phyloP scores from a whole-genome alignment of 306 rosid species.

The Lathyrus oleraceus region DNA sequence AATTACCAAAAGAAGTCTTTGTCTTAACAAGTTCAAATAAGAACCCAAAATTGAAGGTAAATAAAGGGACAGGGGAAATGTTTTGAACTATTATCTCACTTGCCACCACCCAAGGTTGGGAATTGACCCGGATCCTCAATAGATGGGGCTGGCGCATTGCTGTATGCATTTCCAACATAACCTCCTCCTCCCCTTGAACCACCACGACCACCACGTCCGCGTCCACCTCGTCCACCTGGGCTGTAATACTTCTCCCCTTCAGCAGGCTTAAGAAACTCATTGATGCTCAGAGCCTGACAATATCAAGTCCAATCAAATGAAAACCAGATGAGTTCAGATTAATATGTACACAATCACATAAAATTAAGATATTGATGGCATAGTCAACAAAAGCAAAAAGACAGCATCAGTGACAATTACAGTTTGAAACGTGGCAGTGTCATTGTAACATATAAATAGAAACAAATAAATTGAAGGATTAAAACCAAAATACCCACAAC shows the following conservation, averaged over 20 bases:
- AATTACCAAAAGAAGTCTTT: slow-evolving; percentile 44
- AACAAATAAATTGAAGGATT: neutral
- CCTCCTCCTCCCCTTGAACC: slow-evolving; percentile 74
- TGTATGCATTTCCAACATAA: slow-evolving; percentile 41
- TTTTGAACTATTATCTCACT: slow-evolving; percentile 55
- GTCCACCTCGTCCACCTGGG: slow-evolving; percentile 77
- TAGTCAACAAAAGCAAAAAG: neutral
- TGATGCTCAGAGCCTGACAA: slow-evolving; percentile 70
- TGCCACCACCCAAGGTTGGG: slow-evolving; percentile 93
- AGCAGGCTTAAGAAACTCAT: slow-evolving; percentile 89
- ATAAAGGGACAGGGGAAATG: slow-evolving; percentile 24
- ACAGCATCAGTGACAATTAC: neutral
- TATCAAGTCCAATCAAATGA: neutral
- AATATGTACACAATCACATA: neutral
- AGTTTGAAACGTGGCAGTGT: neutral
- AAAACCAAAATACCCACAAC: neutral
- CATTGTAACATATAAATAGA: neutral
- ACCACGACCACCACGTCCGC: slow-evolving; percentile 84
- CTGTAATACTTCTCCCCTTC: slow-evolving; percentile 73
- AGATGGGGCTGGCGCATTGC: slow-evolving; percentile 64
- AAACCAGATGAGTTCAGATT: neutral
- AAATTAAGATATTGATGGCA: neutral
- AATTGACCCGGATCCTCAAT: slow-evolving; percentile 89
- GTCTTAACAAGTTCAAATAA: slow-evolving; percentile 43
- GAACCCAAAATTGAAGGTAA: slow-evolving; percentile 54